Conservation (phyloP, 371 early-diverging fungal genomes). For the Syncephalastrum racemosum region DNA sequence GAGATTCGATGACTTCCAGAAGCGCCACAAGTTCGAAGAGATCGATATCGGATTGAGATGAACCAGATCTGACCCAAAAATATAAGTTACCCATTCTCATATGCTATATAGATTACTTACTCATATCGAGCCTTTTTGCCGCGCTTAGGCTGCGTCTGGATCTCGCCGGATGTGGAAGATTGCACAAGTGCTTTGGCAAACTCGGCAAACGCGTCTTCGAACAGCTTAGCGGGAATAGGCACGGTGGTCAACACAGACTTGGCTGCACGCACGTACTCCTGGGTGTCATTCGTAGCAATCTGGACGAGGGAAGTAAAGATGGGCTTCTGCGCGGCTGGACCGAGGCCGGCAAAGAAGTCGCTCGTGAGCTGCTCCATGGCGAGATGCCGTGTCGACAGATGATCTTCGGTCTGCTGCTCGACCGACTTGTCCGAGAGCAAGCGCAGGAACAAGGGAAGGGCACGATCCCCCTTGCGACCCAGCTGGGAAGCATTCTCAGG, state of each 20-base stretch:
- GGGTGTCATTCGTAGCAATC: slow-evolving; percentile 63
- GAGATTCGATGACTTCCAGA: slow-evolving; percentile 72
- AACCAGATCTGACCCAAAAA: neutral
- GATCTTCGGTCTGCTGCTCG: slow-evolving; percentile 50
- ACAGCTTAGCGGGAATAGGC: slow-evolving; percentile 51
- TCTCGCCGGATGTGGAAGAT: slow-evolving; percentile 3
- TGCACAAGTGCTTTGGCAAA: slow-evolving; percentile 18
- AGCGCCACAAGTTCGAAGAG: slow-evolving; percentile 63
- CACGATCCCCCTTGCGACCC: slow-evolving; percentile 50
- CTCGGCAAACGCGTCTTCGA: slow-evolving; percentile 24
- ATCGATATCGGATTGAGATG: slow-evolving; percentile 16
- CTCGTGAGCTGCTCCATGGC: slow-evolving; percentile 61
- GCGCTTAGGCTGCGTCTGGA: slow-evolving; percentile 14
- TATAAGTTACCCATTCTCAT: neutral
- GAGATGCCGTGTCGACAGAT: slow-evolving; percentile 54
- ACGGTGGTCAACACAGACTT: slow-evolving; percentile 60
- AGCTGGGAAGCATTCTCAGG: slow-evolving; percentile 50
- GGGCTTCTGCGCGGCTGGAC: slow-evolving; percentile 43
- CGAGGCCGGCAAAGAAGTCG: slow-evolving; percentile 54
- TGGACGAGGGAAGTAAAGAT: slow-evolving; percentile 66
- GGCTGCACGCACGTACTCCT: slow-evolving; percentile 57
- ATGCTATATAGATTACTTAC: neutral
- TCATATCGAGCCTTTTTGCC: slow-evolving; percentile 34
- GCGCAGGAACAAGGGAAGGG: slow-evolving; percentile 49
- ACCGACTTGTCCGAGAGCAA: slow-evolving; percentile 38